phyloP scores from a whole-genome alignment of 2,329 filamentous ascomycete genomes.

The Pseudocercospora pini-densiflorae region DNA sequence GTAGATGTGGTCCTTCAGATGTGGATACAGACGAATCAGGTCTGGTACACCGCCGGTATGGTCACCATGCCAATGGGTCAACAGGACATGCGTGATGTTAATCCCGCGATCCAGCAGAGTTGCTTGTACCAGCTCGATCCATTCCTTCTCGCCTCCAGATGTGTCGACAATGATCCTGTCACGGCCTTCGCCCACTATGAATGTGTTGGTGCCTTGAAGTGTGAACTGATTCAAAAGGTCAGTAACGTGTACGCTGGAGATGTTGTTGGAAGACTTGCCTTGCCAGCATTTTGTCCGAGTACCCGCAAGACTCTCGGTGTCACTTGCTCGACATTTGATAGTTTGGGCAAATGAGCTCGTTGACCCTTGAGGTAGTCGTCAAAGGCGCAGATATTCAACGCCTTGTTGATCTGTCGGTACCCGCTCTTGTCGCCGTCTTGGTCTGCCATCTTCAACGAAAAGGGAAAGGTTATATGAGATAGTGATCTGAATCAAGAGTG shows the following conservation, averaged over 20 bases:
- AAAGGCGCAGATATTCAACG: conserved; percentile 28
- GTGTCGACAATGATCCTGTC: conserved; percentile 46
- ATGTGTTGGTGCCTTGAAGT: conserved; percentile 50
- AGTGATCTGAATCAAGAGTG: background rate
- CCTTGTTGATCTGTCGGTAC: conserved; percentile 34
- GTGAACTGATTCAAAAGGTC: conserved; percentile 36
- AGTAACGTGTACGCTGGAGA: background rate
- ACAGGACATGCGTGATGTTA: conserved; percentile 47
- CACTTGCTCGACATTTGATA: conserved; percentile 30
- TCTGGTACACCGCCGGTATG: conserved; percentile 50
- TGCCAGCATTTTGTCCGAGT: conserved; percentile 34
- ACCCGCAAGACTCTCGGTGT: conserved; percentile 30
- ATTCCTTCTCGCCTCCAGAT: conserved; percentile 39
- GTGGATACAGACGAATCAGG: conserved; percentile 40
- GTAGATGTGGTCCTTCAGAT: conserved; percentile 39
- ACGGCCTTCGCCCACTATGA: conserved; percentile 45
- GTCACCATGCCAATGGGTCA: conserved; percentile 53
- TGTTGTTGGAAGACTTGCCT: conserved; percentile 7
- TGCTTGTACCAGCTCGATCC: conserved; percentile 41
- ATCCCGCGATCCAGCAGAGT: conserved; percentile 40
- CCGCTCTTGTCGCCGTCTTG: conserved; percentile 31
- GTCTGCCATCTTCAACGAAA: conserved; percentile 19
- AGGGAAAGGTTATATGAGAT: background rate
- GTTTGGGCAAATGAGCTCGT: conserved; percentile 20
- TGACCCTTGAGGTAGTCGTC: conserved; percentile 33